Evolutionary conservation across 2,329 filamentous ascomycete species (phyloP), one percentile per base, ranked within the genome.

Genomic region (Cadophora gregata): DNA sequence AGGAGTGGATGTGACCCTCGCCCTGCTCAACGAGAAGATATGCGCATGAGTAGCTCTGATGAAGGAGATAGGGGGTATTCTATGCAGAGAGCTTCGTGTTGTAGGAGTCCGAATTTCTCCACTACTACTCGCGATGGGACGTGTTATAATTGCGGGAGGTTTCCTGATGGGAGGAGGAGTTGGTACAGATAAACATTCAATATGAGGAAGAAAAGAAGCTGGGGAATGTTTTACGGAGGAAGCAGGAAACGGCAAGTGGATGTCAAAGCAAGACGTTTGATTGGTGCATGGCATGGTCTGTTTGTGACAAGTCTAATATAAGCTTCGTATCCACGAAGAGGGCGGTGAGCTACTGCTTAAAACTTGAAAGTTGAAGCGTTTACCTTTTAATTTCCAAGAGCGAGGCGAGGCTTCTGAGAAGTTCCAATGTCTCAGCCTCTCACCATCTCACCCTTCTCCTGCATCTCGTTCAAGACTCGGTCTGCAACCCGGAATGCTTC

Each of bases 401-500:
- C n/a, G n/a, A n/a, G n/a, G n/a, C n/a, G n/a, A n/a, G n/a, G n/a
- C n/a, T n/a, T n/a, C n/a, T n/a, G n/a, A 47, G 4, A 47, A 3
- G n/a, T 47, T 21, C 3, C 14, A 14, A 3, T 3, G 3, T n/a
- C 12, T 68, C 62, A 69, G 14, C 66, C 69, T 24, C 69, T 56
- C 14, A 68, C 63, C 62, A 74, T 59, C 65, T 76, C 74, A 5
- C 73, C 73, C 48, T 73, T 76, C 65, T 69, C 70, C 59, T 70
- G 65, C 73, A 75, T 75, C 70, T 76, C 73, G 65, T 51, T 69
- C 67, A 76, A 67, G 10, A 75, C 73, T 47, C 71, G 63, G 66
- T 75, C 74, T 25, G 74, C 74, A 36, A 74, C 71, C 19, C 74
- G 50, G 59, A 76, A 76, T 10, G 72, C 70, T 31, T 76, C 74